Conservation (phyloP, 306 rosid species). For the Quillaja saponaria region DNA sequence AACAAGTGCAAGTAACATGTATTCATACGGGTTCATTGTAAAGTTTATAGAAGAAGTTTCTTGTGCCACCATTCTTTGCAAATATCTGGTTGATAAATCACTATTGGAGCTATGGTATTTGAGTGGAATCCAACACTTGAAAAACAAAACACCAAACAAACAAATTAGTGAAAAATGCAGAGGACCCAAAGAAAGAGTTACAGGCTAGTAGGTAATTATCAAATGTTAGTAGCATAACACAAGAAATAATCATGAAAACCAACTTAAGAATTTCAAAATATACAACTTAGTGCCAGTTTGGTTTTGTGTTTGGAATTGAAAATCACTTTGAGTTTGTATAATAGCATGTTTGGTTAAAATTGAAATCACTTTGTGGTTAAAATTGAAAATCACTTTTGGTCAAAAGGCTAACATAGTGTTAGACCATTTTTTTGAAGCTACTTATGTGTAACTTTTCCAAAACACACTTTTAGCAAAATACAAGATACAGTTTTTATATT, state of each 20-base stretch:
- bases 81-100: constrained; percentile 67
- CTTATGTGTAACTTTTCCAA: no score
- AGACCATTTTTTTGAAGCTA: no score
- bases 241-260: background rate
- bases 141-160: no score
- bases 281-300: no score
- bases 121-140: constrained; percentile 80
- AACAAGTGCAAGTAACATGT: background rate
- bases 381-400: no score
- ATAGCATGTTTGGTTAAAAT: no score
- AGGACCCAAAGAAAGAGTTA: constrained; percentile 10
- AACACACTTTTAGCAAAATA: no score
- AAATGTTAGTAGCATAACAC: background rate
- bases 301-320: no score
- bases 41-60: constrained; percentile 64
- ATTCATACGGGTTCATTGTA: constrained; percentile 71
- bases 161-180: constrained; percentile 20
- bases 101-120: constrained; percentile 75
- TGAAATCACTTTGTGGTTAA: no score
- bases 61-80: constrained; percentile 62
- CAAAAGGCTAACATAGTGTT: no score
- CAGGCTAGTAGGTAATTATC: background rate
- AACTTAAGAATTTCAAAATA: background rate
- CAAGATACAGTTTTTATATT: no score
- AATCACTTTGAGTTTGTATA: no score